A percentile compares a stretch with the other conserved stretches of the same genome.
Conservation (phyloP, 1,284 basidiomycete species). For the Paramarasmius palmivorus region DNA sequence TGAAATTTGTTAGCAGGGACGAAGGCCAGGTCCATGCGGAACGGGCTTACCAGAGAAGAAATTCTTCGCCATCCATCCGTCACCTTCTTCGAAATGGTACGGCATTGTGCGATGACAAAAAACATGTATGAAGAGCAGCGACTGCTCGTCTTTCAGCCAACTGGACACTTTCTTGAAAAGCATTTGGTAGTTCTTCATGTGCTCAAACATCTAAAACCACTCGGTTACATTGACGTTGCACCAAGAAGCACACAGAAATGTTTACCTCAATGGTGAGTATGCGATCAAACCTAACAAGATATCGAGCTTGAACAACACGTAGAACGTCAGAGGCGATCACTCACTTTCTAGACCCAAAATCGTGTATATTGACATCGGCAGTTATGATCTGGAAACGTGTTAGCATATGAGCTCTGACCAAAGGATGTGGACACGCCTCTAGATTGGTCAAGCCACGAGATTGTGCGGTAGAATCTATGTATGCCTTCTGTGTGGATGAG, state of each 20-base stretch:
- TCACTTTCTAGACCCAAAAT: constrained; percentile 57
- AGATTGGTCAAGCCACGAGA: constrained; percentile 59
- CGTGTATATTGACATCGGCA: constrained; percentile 69
- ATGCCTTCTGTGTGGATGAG: constrained; percentile 68
- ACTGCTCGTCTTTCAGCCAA: constrained; percentile 61
- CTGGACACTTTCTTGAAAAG: constrained; percentile 68
- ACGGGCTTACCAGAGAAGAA: constrained; percentile 64
- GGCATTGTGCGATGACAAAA: constrained; percentile 72
- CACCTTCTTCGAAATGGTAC: constrained; percentile 74
- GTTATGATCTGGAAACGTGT: constrained; percentile 54
- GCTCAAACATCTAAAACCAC: constrained; percentile 85
- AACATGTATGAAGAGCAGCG: constrained; percentile 73
- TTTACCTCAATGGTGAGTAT: constrained; percentile 71
- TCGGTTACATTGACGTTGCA: no score
- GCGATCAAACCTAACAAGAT: constrained; percentile 60
- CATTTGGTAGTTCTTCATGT: constrained; percentile 77
- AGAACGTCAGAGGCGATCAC: constrained; percentile 17
- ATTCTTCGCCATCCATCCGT: constrained; percentile 79
- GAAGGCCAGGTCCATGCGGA: not conserved
- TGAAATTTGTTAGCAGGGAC: constrained; percentile 20
- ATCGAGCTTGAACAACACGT: not conserved
- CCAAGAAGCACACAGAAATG: not conserved
- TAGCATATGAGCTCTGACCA: not conserved
- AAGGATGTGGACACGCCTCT: constrained; percentile 33
- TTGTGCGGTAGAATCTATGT: constrained; percentile 63